Conservation (phyloP, 352 stramenopile species). For the Phytophthora sansomeana region DNA sequence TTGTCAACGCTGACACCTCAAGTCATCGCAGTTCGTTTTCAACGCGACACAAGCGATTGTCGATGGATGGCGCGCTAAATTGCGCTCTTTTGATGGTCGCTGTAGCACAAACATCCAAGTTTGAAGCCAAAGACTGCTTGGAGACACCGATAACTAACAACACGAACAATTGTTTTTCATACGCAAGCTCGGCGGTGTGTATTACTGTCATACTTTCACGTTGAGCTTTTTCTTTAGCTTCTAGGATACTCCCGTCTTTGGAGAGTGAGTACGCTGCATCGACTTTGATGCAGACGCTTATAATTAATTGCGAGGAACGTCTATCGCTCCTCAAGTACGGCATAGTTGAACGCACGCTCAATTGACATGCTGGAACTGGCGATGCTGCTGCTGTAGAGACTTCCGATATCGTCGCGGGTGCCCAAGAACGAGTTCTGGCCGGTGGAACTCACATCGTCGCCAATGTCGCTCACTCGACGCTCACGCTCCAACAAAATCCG, state of each 20-base stretch:
- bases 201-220: constrained; percentile 24
- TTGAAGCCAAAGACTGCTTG: neutral
- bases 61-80: neutral
- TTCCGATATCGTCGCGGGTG: constrained; percentile 32
- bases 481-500: constrained; percentile 57
- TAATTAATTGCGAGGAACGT: constrained; percentile 37
- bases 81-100: neutral
- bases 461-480: constrained; percentile 57
- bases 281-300: constrained; percentile 37
- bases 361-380: constrained; percentile 35
- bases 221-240: constrained; percentile 13
- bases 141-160: neutral
- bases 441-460: constrained; percentile 46
- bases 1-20: constrained; percentile 1
- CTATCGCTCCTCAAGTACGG: constrained; percentile 40
- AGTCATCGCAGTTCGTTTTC: neutral
- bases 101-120: neutral
- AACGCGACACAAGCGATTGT: neutral
- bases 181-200: constrained; percentile 13
- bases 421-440: constrained; percentile 57
- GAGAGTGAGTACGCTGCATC: constrained; percentile 16
- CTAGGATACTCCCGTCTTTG: constrained; percentile 13
- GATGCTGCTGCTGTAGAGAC: constrained; percentile 39
- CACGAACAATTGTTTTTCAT: too few relatives aligned
- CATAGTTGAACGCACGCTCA: constrained; percentile 43